These are phyloP conservation scores for Gymnopilus dilepis DNA, from an alignment of 768 basidiomycete genomes.

Conservation along the genomic window DNA sequence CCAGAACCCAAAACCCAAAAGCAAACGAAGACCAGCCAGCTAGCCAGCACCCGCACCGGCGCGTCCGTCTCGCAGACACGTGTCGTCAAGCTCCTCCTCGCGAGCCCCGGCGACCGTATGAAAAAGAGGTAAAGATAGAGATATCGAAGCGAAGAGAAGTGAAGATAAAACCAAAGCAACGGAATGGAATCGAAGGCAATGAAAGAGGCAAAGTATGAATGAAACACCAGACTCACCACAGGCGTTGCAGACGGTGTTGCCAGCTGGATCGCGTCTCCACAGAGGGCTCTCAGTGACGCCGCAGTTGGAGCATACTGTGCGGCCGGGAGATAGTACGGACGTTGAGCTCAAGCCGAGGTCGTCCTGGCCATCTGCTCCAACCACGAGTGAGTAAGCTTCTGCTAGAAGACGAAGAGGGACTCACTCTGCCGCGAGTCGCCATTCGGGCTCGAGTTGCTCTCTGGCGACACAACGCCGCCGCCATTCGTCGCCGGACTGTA, in stretches of 20 bases:
- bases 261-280: constrained; percentile 83
- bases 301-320: constrained; percentile 72
- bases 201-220: too few relatives aligned
- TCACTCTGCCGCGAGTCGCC: constrained; percentile 34
- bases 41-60: constrained; percentile 11
- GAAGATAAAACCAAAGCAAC: too few relatives aligned
- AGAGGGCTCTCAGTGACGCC: constrained; percentile 80
- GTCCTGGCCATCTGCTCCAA: constrained; percentile 27
- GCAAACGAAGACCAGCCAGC: too few relatives aligned
- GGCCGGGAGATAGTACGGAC: constrained; percentile 38
- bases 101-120: constrained; percentile 12
- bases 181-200: constrained; percentile 26
- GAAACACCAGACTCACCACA: constrained; percentile 70
- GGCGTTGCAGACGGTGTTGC: constrained; percentile 87
- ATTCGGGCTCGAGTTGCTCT: constrained; percentile 25
- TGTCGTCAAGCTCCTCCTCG: constrained; percentile 18
- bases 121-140: too few relatives aligned
- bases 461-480: constrained; percentile 21
- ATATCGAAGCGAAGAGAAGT: constrained; percentile 25
- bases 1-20: too few relatives aligned
- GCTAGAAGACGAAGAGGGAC: neutral
- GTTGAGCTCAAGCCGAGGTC: constrained; percentile 29
- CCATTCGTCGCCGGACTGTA: constrained; percentile 42
- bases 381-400: constrained; percentile 8
- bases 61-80: constrained; percentile 31